A percentile compares a stretch with the other conserved stretches of the same genome.
phyloP scores from a whole-genome alignment of 305 asterid genomes.

The Solanum aculeatissimum region DNA sequence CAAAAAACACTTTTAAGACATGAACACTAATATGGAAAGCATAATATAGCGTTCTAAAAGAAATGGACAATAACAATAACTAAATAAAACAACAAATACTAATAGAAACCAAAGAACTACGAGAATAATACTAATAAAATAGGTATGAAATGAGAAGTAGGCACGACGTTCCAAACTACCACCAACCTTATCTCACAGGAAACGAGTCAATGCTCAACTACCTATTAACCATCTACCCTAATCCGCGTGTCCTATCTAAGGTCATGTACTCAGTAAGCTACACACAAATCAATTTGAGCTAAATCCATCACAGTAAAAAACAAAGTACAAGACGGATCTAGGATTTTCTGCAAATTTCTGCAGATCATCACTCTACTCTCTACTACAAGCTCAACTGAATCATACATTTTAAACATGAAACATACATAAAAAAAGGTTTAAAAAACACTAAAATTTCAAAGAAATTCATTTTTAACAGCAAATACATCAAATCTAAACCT shows the following conservation, averaged over 20 bases:
- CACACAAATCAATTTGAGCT: neutral
- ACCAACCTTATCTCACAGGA: neutral
- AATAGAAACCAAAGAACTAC: neutral
- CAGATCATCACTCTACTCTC: neutral
- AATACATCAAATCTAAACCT: neutral
- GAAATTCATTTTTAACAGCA: neutral
- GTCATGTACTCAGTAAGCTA: neutral
- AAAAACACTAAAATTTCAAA: neutral
- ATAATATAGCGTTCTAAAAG: too few relatives aligned
- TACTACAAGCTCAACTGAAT: neutral
- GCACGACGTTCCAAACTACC: neutral
- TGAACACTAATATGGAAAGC: neutral
- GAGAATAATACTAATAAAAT: neutral
- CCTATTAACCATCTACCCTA: neutral
- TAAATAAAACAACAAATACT: neutral
- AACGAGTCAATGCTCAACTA: neutral
- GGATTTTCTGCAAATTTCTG: neutral
- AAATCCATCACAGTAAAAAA: neutral
- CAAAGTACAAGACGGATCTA: neutral
- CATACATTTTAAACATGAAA: neutral
- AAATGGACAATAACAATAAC: neutral
- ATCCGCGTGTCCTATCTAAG: accelerated
- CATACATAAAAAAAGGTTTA: neutral
- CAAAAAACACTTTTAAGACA: neutral
- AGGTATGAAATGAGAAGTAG: neutral